Evolutionary conservation across 768 basidiomycete species (phyloP), one percentile per base, ranked within the genome.

Genomic region (Amanita pallidorosea): DNA sequence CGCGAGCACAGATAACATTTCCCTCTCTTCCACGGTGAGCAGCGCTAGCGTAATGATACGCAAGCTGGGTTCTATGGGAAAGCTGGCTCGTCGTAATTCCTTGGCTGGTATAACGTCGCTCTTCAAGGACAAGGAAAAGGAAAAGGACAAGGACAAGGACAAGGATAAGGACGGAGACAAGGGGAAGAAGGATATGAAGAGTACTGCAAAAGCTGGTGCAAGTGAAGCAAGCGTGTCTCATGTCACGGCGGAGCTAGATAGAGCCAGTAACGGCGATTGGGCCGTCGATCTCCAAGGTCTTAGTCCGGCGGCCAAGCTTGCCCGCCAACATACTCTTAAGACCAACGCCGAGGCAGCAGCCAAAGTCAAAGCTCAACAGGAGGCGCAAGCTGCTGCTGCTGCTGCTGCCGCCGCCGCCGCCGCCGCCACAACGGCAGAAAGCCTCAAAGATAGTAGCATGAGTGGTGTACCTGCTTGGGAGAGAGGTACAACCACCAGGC

Each of bases 41-140:
- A 90, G 87, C 46, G 95, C 95, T 18, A 91, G 88, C 40, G 86
- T 97, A 64, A 95, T 98, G 79, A 92, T 94, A 58, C 79, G 91
- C 55, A 94, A 92, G 68, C 79, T 94, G 49, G 85, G 91, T 7
- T 79, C 79, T 38, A 80, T 92, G 64, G 88, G 87, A 17, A 87
- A 86, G 65, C 74, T 93, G 12, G 85, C 88, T 5, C 70, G 88
- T 42, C 73, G 88, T 37, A 91, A 90, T 60, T 87, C 85, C 27
- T 68, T 94, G 20, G 83, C 85, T 41, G 84, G 88, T 23, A 88
- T 93, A 61, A 88, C 88, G n/a, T 85, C 83, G 45, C 69, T 93
- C 49, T 92, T 94, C 76, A 91, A 90, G 67, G 87, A 89, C 62
- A 88, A 78, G 58, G 79, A 79, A 53, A 75, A 72, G 53, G 68